These are phyloP conservation scores for Pythium periplocum DNA, from an alignment of 352 stramenopile genomes.

Conservation along the genomic window DNA sequence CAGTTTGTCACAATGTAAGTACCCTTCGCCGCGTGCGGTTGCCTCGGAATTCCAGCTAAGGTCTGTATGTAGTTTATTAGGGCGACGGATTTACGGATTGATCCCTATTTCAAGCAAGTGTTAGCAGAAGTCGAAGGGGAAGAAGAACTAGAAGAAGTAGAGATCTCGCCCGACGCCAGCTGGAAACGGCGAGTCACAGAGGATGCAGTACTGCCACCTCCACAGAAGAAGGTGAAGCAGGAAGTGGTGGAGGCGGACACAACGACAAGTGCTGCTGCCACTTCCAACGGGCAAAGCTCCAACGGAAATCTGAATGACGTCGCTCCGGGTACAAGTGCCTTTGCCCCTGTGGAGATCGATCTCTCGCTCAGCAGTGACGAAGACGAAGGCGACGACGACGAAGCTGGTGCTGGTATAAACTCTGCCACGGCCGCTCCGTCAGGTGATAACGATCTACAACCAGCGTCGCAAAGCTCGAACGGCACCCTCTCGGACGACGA, in stretches of 20 bases:
- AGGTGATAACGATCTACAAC: background rate
- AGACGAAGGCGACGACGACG: conserved; percentile 23
- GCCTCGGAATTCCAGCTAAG: no score
- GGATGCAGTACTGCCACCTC: conserved; percentile 28
- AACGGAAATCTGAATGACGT: conserved; percentile 2
- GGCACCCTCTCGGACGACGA: conserved; percentile 53
- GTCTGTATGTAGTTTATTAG: conserved; percentile 72
- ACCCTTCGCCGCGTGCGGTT: background rate
- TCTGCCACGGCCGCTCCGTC: conserved; percentile 1
- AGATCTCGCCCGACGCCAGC: conserved; percentile 83
- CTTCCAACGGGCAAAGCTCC: conserved; percentile 1
- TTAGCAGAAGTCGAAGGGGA: conserved; percentile 75
- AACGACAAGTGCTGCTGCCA: conserved; percentile 3
- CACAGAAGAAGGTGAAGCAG: conserved; percentile 54
- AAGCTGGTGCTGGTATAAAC: background rate
- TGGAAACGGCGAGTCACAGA: conserved; percentile 67
- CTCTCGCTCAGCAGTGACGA: conserved; percentile 69
- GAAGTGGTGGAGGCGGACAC: conserved; percentile 22
- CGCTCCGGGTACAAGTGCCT: conserved; percentile 21
- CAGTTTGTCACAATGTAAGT: conserved; percentile 85
- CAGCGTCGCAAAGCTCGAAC: conserved; percentile 2
- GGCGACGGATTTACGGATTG: conserved; percentile 81
- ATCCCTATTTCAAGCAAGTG: conserved; percentile 88
- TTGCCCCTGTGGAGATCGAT: conserved; percentile 64
- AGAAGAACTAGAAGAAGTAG: conserved; percentile 87